phyloP scores from a whole-genome alignment of 768 basidiomycete species.

The Suillus subalutaceus region DNA sequence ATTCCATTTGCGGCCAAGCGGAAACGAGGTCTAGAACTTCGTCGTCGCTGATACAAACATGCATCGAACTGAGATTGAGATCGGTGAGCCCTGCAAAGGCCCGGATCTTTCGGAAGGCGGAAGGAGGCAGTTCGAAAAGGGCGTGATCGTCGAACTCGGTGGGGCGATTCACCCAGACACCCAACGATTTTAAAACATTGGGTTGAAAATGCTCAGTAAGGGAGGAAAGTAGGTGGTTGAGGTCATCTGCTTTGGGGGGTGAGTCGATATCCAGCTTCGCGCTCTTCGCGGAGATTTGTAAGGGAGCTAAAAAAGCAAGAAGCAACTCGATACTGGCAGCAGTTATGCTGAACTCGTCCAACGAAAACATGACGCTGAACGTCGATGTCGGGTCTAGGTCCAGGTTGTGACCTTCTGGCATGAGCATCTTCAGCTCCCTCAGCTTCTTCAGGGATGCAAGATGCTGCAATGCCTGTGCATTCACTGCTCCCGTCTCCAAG shows the following conservation, averaged over 20 bases:
- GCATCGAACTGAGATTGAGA: background rate
- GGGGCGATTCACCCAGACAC: background rate
- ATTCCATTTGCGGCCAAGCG: background rate
- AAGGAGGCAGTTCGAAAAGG: background rate
- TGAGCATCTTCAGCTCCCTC: background rate
- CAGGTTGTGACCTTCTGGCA: background rate
- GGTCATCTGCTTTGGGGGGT: background rate
- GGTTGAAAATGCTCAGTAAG: background rate
- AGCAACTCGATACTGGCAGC: background rate
- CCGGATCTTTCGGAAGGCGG: background rate
- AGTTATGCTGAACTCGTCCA: background rate
- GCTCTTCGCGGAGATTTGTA: background rate
- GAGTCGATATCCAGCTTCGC: background rate
- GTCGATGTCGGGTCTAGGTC: background rate
- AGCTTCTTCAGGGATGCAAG: background rate
- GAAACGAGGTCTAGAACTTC: background rate
- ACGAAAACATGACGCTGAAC: conserved; percentile 1
- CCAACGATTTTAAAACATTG: background rate
- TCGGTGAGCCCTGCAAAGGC: background rate
- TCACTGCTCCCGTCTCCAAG: background rate
- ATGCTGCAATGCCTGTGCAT: background rate
- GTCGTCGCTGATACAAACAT: background rate
- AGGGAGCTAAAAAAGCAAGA: background rate
- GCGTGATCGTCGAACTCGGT: background rate
- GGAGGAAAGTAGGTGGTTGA: background rate